Base-by-base conservation (phyloP, 2,329 filamentous ascomycete genomes). In the Claviceps digitariae region DNA sequence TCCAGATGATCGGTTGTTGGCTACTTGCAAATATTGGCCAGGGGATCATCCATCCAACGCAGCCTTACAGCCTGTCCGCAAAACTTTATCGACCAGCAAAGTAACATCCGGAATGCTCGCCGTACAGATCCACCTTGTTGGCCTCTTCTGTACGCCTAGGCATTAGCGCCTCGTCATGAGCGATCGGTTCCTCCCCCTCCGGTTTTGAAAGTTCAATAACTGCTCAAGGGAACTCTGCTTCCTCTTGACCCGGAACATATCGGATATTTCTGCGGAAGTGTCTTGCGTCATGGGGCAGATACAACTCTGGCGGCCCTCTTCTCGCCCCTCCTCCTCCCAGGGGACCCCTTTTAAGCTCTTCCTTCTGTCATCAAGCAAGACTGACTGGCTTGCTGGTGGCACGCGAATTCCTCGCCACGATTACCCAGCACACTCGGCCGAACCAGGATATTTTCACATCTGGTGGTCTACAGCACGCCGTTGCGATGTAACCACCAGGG, bases 101-200 rank as follows among this genome's bases (percentile, higher is more conserved):
- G 61, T 62, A 59, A 57, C 59, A 62, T 63, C 57, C 61, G 61
- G 61, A 60, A 62, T 58, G 53, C 57, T 62, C 60, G 60, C 61
- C 61, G 59, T 57, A 46, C 23, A 54, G 59, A 60, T 61, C 58
- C 55, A 56, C 58, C 51, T 21, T 20, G 29, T 21, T 20, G 29
- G 29, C 29, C 13, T 17, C 29, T 21, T 36, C 21, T 27, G 43
- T 36, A 4, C 29, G 21, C 4, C 31, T 31, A 31, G 45, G 17
- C 17, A 34, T 13, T 48, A 36, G 46, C 46, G 46, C 29, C 10
- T 21, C 46, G 29, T 21, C n/a, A 23, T 36, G 10, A 23, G n/a
- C 46, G 25, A 47, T 47, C 45, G 44, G 10, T 17, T 17, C 3
- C 9, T 34, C 12, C 6, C 29, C 46, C 27, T 23, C 10, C 46